Evolutionary conservation across 1,139 yeast species (phyloP), one percentile per base, ranked within the genome.

Genomic region (Kluyveromyces marxianus): DNA sequence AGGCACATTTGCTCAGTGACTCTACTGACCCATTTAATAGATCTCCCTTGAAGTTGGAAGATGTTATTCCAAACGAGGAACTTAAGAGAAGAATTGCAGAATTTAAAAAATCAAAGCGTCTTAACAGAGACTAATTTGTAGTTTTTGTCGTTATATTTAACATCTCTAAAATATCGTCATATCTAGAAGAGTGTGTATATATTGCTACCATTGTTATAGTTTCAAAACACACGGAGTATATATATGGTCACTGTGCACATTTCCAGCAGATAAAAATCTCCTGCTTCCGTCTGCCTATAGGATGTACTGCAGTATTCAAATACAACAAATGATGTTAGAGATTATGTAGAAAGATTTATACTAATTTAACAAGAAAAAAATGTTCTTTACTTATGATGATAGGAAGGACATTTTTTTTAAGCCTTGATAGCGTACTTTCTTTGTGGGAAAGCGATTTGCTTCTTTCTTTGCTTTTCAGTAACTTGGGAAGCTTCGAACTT

Each of bases 351-450:
- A 40, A 44, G 39, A 36, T 37, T 31, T 44, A 44, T 38, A 47
- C 40, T 44, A 44, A 43, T 44, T 46, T 44, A 41, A 48, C 50
- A 48, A 41, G 39, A n/a, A 43, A 44, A 43, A 36, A 26, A 10
- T 25, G 39, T 25, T 36, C 39, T 25, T 36, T 10, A 32, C 14
- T 6, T 29, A 32, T 10, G 6, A 4, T 32, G 14, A 10, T 6
- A 32, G 28, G 26, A 35, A 26, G 39, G 26, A 25, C 39, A 25
- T n/a, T n/a, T 26, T 36, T 36, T 24, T 83, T 85, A 90, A 77
- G 97, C 97, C 84, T 90, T 90, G 79, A 92, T 86, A 74, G 97
- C 97, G 76, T 77, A 92, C 78, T 85, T 85, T 85, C 96, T 89
- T 78, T 84, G 90, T 74, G 98, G 97, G 95, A 84, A 88, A 76